Evolutionary conservation across 768 basidiomycete species (phyloP), one percentile per base, ranked within the genome.

Genomic region (Mycena latifolia): DNA sequence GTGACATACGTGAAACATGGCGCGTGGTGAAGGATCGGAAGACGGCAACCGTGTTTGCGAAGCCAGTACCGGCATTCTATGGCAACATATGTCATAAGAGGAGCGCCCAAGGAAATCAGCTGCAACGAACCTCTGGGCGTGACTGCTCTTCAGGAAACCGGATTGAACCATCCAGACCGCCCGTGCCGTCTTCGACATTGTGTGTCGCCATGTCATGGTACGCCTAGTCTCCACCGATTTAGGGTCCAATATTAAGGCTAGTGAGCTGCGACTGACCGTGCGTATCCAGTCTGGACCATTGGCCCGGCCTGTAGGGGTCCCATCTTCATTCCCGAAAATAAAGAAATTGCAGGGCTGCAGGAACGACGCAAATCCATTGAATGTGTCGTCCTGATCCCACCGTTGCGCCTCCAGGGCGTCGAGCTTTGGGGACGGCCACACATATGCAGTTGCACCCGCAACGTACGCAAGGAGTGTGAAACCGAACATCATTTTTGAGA

Each of bases 401-500:
- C 58, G 58, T 1, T 51, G 0, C 1, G 58, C 58, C n/a, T 60
- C 58, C 33, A 60, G 58, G 25, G 48, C 48, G 25, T 60, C 58
- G 24, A 60, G 58, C 20, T 60, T 47, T 20, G 58, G 58, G 11
- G 58, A 60, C 4, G 58, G 58, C 58, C 58, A 60, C 37, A 60
- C n/a, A 35, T 60, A 60, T 28, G 48, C 58, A 24, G n/a, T 11
- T 39, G 39, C 11, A 5, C 7, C 18, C 39, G 39, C 17, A 14
- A 39, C 7, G 18, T 14, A 18, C 39, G 39, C 39, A 18, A 39
- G 18, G 39, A 39, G 11, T 5, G 39, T 18, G 15, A 39, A 14
- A 39, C n/a, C n/a, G n/a, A n/a, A n/a, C n/a, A n/a, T n/a, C n/a
- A n/a, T n/a, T n/a, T n/a, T n/a, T n/a, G n/a, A n/a, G n/a, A n/a